Percentiles rank a stretch among this genome's conserved stretches.
phyloP scores from a whole-genome alignment of 768 basidiomycete genomes.

The Boletus sp. region DNA sequence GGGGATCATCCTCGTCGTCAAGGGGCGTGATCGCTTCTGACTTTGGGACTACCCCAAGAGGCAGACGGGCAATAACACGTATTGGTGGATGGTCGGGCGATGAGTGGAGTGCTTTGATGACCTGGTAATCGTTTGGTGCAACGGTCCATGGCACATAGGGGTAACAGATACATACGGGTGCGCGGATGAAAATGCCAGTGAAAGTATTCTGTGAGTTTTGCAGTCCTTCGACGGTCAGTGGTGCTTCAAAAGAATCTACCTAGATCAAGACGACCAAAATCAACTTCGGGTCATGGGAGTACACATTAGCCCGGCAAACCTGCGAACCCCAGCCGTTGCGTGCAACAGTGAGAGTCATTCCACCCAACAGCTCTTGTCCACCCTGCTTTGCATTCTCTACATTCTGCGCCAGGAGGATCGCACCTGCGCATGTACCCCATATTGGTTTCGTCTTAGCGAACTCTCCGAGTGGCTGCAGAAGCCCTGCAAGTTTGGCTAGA shows the following conservation, averaged over 20 bases:
- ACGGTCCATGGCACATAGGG: background rate
- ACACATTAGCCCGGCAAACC: constrained; percentile 39
- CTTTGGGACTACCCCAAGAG: constrained; percentile 47
- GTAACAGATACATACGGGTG: constrained; percentile 57
- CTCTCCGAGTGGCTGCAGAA: constrained; percentile 74
- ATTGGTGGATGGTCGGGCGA: constrained; percentile 54
- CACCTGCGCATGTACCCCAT: constrained; percentile 97
- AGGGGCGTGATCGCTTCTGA: constrained; percentile 36
- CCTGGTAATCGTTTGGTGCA: constrained; percentile 39
- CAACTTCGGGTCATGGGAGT: background rate
- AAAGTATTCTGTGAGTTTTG: constrained; percentile 61
- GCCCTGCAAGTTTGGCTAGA: constrained; percentile 66
- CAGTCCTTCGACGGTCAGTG: constrained; percentile 63
- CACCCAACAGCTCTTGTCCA: constrained; percentile 83
- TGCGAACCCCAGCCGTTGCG: constrained; percentile 96
- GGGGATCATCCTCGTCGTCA: constrained; percentile 50
- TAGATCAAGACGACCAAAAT: constrained; percentile 28
- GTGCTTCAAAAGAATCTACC: constrained; percentile 90
- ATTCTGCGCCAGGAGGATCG: constrained; percentile 77
- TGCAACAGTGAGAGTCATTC: constrained; percentile 74
- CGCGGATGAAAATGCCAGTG: constrained; percentile 89
- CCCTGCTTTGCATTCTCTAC: constrained; percentile 80
- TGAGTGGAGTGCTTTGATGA: constrained; percentile 54
- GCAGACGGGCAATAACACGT: constrained; percentile 68
- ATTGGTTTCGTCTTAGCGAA: constrained; percentile 75